Conservation (phyloP, 2,329 filamentous ascomycete species). For the Stagonosporopsis cucurbitacearum region DNA sequence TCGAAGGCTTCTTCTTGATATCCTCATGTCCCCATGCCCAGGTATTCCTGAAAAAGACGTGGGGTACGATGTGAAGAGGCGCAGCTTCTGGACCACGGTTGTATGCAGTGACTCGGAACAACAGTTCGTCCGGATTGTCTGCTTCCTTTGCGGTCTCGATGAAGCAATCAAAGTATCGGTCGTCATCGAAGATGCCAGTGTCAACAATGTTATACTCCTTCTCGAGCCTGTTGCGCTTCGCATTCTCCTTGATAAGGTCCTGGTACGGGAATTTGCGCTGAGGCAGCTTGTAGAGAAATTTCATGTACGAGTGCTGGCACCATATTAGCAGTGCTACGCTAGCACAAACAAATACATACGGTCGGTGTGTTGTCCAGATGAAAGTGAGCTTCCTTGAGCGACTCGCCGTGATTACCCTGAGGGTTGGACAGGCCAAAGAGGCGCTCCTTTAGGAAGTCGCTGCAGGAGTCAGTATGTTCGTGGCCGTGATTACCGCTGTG, state of each 20-base stretch:
- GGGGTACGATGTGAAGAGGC: slow-evolving; percentile 89
- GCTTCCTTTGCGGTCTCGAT: slow-evolving; percentile 95
- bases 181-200: slow-evolving; percentile 84
- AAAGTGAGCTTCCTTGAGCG: slow-evolving; percentile 95
- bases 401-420: slow-evolving; percentile 96
- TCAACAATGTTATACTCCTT: slow-evolving; percentile 92
- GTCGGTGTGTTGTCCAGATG: slow-evolving; percentile 93
- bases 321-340: slow-evolving; percentile 43
- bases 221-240: slow-evolving; percentile 74
- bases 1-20: slow-evolving; percentile 78
- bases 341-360: slow-evolving; percentile 52
- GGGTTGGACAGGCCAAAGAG: slow-evolving; percentile 95
- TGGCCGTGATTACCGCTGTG: background rate
- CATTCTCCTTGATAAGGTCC: slow-evolving; percentile 84
- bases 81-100: slow-evolving; percentile 91
- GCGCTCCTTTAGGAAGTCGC: slow-evolving; percentile 91
- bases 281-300: slow-evolving; percentile 96
- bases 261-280: slow-evolving; percentile 92
- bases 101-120: slow-evolving; percentile 95
- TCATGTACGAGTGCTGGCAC: slow-evolving; percentile 93
- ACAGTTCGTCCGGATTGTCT: slow-evolving; percentile 87
- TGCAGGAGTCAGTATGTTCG: slow-evolving; percentile 56
- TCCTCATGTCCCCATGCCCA: slow-evolving; percentile 92
- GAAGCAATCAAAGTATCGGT: slow-evolving; percentile 95
- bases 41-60: slow-evolving; percentile 96